Evolutionary conservation across 2,329 filamentous ascomycete genomes (phyloP), one percentile per base, ranked within the genome.

Genomic region (Helotiales sp.): DNA sequence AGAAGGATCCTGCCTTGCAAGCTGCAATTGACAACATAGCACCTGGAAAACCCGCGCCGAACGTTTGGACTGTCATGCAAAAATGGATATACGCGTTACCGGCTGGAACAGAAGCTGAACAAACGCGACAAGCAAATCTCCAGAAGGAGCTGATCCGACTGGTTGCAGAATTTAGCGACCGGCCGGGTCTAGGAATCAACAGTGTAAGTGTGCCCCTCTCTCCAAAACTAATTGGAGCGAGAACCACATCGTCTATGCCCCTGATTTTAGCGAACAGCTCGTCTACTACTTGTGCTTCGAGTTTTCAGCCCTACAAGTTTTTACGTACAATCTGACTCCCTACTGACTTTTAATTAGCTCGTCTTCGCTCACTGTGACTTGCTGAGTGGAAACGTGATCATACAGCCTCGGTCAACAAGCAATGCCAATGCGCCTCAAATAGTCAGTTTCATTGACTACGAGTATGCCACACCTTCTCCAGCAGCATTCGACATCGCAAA

Each of bases 401-500:
- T 97, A 63, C 81, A 91, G 56, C 87, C 85, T 19, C 73, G 52
- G 59, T 54, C 60, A 58, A 59, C 64, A 19, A 65, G 64, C 25
- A 67, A 72, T 13, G 69, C 75, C 29, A 72, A 73, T 31, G 60
- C 54, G 27, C 71, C 79, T 24, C 78, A 82, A 49, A 80, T 76
- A 2, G 88, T 93, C 55, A 84, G 84, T 70, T 98, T 99, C 75
- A 99, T 99, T 73, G 95, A 99, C 76, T 99, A 98, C 78, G 95
- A 99, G 74, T 99, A 99, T 74, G 92, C 93, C 13, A 95, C 91
- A 4, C 93, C 95, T 2, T 93, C 93, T 0, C 93, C 93, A 1
- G 92, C 93, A 3, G 93, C 93, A 1, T 99, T 99, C 75, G 95
- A 99, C 73, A 87, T 99, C 66, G 89, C 93, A 51, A 99, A 99